Base-by-base conservation (phyloP, 1,284 basidiomycete genomes). In the Cutaneotrichosporon sp. region DNA sequence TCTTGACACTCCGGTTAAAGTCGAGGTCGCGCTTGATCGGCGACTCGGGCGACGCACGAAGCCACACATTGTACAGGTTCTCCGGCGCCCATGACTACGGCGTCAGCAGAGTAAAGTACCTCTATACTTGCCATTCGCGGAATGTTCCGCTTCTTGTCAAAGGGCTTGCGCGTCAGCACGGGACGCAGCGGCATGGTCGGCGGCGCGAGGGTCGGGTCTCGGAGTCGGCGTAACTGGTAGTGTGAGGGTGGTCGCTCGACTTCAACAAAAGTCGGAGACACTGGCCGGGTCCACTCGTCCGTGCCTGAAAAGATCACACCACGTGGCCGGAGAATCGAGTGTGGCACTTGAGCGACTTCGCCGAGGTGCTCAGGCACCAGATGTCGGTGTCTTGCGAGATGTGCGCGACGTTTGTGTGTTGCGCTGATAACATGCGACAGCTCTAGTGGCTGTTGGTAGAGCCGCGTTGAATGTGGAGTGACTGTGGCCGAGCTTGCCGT, bases 1-100 rank as follows among this genome's bases (percentile, higher is more conserved):
- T 86, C 52, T 79, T 73, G 55, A 75, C 74, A 4, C 83, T 80
- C 49, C 77, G 76, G 51, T 77, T 83, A 75, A 90, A 93, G 35
- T 75, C 68, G 17, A 77, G 77, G 44, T 83, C 80, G 2, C 72
- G 65, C 17, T 62, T 61, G 34, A 80, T 67, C 33, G 80, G 68
- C 37, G 82, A 80, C 9, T 68, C 65, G 10, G 58, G 49, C 43
- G 78, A 72, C 1, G 83, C 83, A 38, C 87, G 81, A 59, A 79
- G 78, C 80, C 82, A 86, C 46, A 90, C 77, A 73, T 87, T 89
- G 79, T 84, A 91, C 14, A 91, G 77, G 76, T 91, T 92, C 53
- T 78, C 77, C 0, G 80, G 78, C 12, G 79, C 79, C 93, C 93
- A 97, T 74, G 85, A 88, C 89, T 91, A 74, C 2, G 46, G 26